Evolutionary conservation across 164 flowering plant species (phyloP), one percentile per base, ranked within the genome.

Genomic region (Tinospora cordifolia): DNA sequence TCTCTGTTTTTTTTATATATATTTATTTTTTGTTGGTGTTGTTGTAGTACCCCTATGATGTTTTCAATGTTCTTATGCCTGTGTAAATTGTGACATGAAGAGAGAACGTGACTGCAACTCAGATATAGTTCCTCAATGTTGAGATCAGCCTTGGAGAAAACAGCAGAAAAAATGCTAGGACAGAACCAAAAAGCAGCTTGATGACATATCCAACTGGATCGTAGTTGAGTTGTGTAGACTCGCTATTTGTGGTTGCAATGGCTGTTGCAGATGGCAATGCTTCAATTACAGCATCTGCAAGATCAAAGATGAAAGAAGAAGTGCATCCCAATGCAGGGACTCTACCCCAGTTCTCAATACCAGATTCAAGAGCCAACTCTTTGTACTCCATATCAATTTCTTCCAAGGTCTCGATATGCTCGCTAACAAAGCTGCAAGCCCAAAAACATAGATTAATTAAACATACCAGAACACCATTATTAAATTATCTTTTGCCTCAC

Each of bases 381-480:
- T 80, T 91, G 83, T 95, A 92, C 80, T 92, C 99, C 97, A 92
- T 91, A 69, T 95, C 99, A 10, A 95, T 95, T 79, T 95, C 99
- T 75, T 95, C 98, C 2, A 95, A 87, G 8, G 99, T 95, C 78
- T 95, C 98, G 63, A 95, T 95, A 80, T 95, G 98, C 87, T 95
- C 99, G 38, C 99, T 95, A 70, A 95, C 99, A 79, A 95, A 95
- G 84, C 98, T 95, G 90, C 15, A 81, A 75, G 15, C 62, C 0
- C 49, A 40, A 68, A 14, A 68, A 1, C 3, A 65, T 10, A 9
- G 24, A 11, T 1, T 11, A 10, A 17, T 24, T 62, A 62, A 12
- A 21, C 13, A 9, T 6, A 24, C 30, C 30, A 26, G 11, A 57
- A 57, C 62, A 57, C n/a, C n/a, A 19, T n/a, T 8, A 58, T 58